Base-by-base conservation (phyloP, 129 eudicot species). In the Logfia minima region DNA sequence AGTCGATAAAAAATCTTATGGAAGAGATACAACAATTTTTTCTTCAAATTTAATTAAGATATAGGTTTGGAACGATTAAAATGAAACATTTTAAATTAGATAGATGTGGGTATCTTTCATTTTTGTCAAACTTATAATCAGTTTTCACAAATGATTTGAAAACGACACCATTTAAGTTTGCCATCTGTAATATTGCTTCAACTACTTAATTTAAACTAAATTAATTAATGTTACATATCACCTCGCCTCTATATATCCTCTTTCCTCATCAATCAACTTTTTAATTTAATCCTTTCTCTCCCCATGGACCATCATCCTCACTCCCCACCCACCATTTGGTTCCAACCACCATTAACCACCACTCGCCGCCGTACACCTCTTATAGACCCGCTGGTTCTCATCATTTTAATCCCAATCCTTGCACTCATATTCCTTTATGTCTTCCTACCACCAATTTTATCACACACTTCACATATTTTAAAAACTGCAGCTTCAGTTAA, bases 301-400 rank as follows among this genome's bases (percentile, higher is more conserved):
- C 28, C 51, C 69, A 92, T 92, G 98, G 98, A 92, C 56, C 86
- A 64, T 22, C 85, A 84, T 31, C 87, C 82, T 8, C 86, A 87
- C 86, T 59, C 86, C 0, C 83, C 92, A 76, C 82, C 74, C 51
- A 45, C 87, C 62, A 69, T 83, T 71, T 87, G 88, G 90, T 77
- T 74, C 81, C 83, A 80, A 77, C 77, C 87, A 72, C 78, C 86
- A 43, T 3, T 55, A 35, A 1, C 83, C 63, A 71, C 77, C 61
- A 68, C 64, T 61, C 77, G 80, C 61, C 96, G 91, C 60, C 95
- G 88, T 2, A 66, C 79, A 9, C 66, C 82, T 1, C 78, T 85
- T 11, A 41, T 87, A 11, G 86, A 86, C 78, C 96, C 98, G 0
- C 92, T 90, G 1, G 65, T 82, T 8, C 79, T 90, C 28, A 94